Percentiles rank a stretch among this genome's conserved stretches.
These are phyloP conservation scores for Leishmania gerbilli DNA, from an alignment of 208 protist genomes.

Conservation along the genomic window DNA sequence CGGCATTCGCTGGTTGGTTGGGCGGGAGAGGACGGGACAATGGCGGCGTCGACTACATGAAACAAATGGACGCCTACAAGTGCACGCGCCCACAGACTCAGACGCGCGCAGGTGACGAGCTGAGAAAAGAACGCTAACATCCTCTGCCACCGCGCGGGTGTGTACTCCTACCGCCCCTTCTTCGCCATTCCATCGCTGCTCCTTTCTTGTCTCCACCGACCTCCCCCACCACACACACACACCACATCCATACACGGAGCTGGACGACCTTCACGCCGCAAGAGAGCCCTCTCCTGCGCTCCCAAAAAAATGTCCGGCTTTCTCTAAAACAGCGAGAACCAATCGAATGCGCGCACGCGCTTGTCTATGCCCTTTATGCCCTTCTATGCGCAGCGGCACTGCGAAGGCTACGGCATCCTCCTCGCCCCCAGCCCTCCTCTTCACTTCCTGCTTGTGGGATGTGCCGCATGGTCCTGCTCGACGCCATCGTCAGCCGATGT, in stretches of 20 bases:
- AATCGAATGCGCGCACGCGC: background rate
- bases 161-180: conserved; percentile 1
- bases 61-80: background rate
- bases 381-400: background rate
- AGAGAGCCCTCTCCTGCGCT: background rate
- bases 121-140: background rate
- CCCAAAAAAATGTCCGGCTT: background rate
- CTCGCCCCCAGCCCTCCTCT: background rate
- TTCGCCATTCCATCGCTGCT: background rate
- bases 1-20: background rate
- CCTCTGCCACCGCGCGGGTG: background rate
- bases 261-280: background rate
- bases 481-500: background rate
- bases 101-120: background rate
- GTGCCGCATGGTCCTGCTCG: background rate
- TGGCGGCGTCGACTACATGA: background rate
- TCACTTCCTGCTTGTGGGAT: background rate
- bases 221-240: too few relatives aligned
- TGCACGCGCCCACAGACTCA: background rate
- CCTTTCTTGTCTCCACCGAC: background rate
- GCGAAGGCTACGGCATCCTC: background rate
- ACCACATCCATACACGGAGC: background rate
- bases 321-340: background rate
- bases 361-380: background rate
- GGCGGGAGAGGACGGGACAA: background rate